Conservation (phyloP, 176 grass and related monocot species). For the Carex parvula region DNA sequence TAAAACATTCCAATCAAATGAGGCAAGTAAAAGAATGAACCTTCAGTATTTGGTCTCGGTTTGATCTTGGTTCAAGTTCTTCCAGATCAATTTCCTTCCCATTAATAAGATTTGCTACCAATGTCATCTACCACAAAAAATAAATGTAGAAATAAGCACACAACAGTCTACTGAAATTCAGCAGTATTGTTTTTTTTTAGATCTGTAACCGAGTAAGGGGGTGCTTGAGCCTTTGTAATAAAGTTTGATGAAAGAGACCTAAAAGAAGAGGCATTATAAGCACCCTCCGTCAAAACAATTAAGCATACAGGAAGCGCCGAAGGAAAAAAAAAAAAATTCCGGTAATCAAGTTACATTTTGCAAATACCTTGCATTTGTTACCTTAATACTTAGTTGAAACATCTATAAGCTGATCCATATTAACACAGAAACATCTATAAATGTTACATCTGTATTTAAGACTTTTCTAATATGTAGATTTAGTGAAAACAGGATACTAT, state of each 20-base stretch:
- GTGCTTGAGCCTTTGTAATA: neutral
- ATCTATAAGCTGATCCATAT: neutral
- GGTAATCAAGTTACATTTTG: neutral
- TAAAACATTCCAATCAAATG: neutral
- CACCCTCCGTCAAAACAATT: neutral
- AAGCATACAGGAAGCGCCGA: neutral
- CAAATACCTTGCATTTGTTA: neutral
- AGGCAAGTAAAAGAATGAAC: slow-evolving; percentile 30
- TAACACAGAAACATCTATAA: neutral
- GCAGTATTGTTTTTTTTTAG: neutral
- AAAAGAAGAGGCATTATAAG: neutral
- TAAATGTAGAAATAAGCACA: neutral
- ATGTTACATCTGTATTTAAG: neutral
- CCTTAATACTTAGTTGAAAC: neutral
- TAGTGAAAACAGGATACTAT: neutral
- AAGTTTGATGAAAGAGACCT: neutral
- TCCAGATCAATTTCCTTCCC: slow-evolving; percentile 59
- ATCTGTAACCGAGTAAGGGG: neutral
- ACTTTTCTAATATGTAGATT: neutral
- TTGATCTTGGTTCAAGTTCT: slow-evolving; percentile 56
- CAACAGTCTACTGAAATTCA: slow-evolving; percentile 11
- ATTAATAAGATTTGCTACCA: slow-evolving; percentile 52
- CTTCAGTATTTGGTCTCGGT: slow-evolving; percentile 63
- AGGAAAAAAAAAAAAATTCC: neutral
- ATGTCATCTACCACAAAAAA: slow-evolving; percentile 49